A percentile compares a stretch with the other conserved stretches of the same genome.
Evolutionary conservation across 2,329 filamentous ascomycete genomes (phyloP).

Genomic region (Penicillium sp.): DNA sequence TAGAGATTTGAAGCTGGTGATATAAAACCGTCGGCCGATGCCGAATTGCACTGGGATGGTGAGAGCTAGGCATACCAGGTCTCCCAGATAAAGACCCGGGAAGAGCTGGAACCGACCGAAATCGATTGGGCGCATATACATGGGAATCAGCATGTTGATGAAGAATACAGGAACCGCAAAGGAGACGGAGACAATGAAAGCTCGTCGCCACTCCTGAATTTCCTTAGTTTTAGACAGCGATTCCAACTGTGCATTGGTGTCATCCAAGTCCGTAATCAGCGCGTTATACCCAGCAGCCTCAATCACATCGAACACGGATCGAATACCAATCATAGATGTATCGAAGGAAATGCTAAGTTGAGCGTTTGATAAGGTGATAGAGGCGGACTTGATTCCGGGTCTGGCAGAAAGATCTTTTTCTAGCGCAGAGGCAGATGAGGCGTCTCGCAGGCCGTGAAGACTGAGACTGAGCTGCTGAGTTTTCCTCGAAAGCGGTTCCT

Average conservation of each 20-base stretch:
- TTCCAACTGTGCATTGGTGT: conserved; percentile 95
- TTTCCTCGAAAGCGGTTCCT: conserved; percentile 56
- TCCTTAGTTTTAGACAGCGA: conserved; percentile 95
- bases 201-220: conserved; percentile 86
- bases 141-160: conserved; percentile 91
- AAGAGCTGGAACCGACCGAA: conserved; percentile 69
- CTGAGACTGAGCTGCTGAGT: conserved; percentile 73
- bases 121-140: conserved; percentile 74
- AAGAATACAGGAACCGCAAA: conserved; percentile 91
- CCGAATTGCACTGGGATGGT: conserved; percentile 96
- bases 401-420: conserved; percentile 67
- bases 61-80: conserved; percentile 77
- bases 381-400: conserved; percentile 72
- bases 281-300: conserved; percentile 87
- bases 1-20: conserved; percentile 89
- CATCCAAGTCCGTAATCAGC: conserved; percentile 83
- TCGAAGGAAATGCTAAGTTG: conserved; percentile 74
- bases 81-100: conserved; percentile 81
- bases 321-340: conserved; percentile 71
- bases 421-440: conserved; percentile 69
- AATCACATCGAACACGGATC: conserved; percentile 77
- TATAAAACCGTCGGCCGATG: conserved; percentile 90
- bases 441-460: conserved; percentile 75
- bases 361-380: conserved; percentile 71
- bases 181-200: conserved; percentile 72